These are phyloP conservation scores for Lepidium africanum DNA, from an alignment of 345 rosid genomes.

Conservation along the genomic window DNA sequence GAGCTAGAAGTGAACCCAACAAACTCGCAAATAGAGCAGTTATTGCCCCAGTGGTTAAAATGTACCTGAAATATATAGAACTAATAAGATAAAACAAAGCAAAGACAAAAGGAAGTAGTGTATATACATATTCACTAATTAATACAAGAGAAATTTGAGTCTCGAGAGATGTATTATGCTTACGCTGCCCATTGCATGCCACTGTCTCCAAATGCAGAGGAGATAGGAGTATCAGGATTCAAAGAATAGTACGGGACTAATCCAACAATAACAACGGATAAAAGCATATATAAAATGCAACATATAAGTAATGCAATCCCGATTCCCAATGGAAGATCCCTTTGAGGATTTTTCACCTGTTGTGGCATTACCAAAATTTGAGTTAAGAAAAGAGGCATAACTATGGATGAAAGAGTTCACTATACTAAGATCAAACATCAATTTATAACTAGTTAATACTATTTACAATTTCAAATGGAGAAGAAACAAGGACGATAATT, in stretches of 20 bases:
- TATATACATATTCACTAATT: background rate
- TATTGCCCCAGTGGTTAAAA: constrained; percentile 54
- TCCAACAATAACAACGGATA: constrained; percentile 60
- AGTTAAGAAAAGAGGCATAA: background rate
- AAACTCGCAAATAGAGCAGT: constrained; percentile 66
- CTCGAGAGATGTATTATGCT: constrained; percentile 23
- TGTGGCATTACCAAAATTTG: constrained; percentile 3
- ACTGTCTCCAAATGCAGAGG: constrained; percentile 61
- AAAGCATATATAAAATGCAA: constrained; percentile 58
- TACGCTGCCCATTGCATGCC: constrained; percentile 81
- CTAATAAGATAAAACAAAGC: background rate
- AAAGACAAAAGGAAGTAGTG: background rate
- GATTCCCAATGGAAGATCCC: constrained; percentile 61
- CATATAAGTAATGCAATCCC: constrained; percentile 56
- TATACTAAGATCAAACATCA: background rate
- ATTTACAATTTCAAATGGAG: background rate
- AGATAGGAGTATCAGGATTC: constrained; percentile 66
- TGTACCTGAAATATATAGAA: constrained; percentile 33
- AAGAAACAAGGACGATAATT: background rate
- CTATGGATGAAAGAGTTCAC: background rate
- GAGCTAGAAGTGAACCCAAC: constrained; percentile 65
- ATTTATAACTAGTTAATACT: background rate
- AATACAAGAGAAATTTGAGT: background rate
- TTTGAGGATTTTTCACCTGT: constrained; percentile 57
- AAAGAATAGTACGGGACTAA: constrained; percentile 55